Evolutionary conservation across 2,329 filamentous ascomycete genomes (phyloP).

Genomic region (Ustulina deusta): DNA sequence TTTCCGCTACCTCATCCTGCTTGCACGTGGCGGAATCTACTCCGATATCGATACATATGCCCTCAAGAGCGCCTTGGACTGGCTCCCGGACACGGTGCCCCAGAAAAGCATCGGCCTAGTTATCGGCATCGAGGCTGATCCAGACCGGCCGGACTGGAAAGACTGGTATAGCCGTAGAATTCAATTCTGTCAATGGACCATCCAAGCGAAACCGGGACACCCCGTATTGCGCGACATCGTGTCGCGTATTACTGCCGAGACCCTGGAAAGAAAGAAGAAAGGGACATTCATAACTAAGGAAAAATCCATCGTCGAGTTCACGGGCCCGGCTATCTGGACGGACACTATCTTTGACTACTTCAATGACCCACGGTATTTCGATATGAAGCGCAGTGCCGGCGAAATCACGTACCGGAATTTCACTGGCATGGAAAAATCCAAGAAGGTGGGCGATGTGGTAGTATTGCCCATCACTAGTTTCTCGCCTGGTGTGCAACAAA

Average conservation of each 20-base stretch:
- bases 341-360: conserved; percentile 93
- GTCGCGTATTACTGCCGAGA: conserved; percentile 84
- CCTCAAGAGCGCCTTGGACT: conserved; percentile 84
- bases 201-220: conserved; percentile 94
- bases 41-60: conserved; percentile 92
- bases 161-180: conserved; percentile 97
- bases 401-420: conserved; percentile 90
- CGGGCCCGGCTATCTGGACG: conserved; percentile 94
- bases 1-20: conserved; percentile 78
- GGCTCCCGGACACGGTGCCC: conserved; percentile 85
- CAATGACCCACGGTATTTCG: conserved; percentile 90
- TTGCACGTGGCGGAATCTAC: conserved; percentile 76
- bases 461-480: conserved; percentile 97
- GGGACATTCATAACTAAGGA: conserved; percentile 64
- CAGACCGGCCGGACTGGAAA: conserved; percentile 90
- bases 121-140: conserved; percentile 95
- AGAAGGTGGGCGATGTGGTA: conserved; percentile 92
- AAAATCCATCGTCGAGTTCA: conserved; percentile 90
- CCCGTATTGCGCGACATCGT: conserved; percentile 91
- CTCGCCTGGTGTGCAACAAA: conserved; percentile 92
- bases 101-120: conserved; percentile 84
- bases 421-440: conserved; percentile 83
- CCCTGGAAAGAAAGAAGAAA: conserved; percentile 77
- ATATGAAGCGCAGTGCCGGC: conserved; percentile 76
- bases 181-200: conserved; percentile 99